These are phyloP conservation scores for Hypoxylon sp. DNA, from an alignment of 2,329 filamentous ascomycete species.

Conservation along the genomic window DNA sequence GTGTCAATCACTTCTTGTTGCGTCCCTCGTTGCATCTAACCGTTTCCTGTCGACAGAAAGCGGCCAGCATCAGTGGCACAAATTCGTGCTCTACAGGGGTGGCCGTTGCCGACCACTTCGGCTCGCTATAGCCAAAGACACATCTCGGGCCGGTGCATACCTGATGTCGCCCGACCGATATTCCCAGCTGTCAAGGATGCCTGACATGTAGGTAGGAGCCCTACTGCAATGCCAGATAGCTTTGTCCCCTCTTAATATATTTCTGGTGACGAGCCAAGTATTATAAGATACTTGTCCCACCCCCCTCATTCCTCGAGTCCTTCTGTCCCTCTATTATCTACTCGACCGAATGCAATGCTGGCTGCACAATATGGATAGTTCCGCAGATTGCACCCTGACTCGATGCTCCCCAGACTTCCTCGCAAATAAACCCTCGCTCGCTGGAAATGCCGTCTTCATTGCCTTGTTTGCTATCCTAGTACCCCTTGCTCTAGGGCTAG, in stretches of 20 bases:
- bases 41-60: conserved; percentile 7
- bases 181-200: conserved; percentile 2
- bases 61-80: conserved; percentile 20
- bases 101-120: conserved; percentile 7
- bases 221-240: conserved; percentile 13
- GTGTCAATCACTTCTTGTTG: conserved; percentile 15
- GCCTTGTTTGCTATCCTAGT: conserved; percentile 51
- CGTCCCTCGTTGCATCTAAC: conserved; percentile 10
- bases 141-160: conserved; percentile 29
- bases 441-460: conserved; percentile 53
- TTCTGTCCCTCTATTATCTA: conserved; percentile 5
- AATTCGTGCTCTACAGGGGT: background rate
- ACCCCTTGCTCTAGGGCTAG: conserved; percentile 50
- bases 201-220: conserved; percentile 10
- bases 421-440: conserved; percentile 47
- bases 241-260: conserved; percentile 10
- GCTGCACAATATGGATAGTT: conserved; percentile 36
- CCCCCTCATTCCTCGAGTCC: background rate
- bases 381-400: conserved; percentile 30
- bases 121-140: conserved; percentile 4
- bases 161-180: conserved; percentile 16
- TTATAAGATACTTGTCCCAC: background rate
- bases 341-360: conserved; percentile 23
- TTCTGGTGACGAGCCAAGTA: background rate
- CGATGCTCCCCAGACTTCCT: conserved; percentile 46